Evolutionary conservation across 768 basidiomycete species (phyloP), one percentile per base, ranked within the genome.

Genomic region (Paxillus ammoniavirescens): DNA sequence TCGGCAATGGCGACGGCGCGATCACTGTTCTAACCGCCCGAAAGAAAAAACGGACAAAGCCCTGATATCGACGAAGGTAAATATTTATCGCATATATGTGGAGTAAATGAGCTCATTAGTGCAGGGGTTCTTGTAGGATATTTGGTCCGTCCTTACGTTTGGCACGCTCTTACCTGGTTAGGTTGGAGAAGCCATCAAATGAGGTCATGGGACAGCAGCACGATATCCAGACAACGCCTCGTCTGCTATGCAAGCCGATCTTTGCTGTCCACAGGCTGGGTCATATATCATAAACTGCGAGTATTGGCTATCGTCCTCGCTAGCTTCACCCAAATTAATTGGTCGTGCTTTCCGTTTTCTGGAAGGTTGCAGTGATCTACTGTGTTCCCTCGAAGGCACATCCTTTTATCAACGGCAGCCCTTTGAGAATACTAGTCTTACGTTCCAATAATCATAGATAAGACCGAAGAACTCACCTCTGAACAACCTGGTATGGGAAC

Each of bases 1-100:
- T 50, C 15, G 57, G 50, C 36, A 51, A 49, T 23, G 38, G 56
- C 51, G 50, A 58, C 53, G 52, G 62, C 48, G 59, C 65, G 48
- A 79, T 90, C 57, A 85, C 77, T 12, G 77, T 87, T 55, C 66
- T 91, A 53, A 73, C 81, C 40, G 87, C 75, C 56, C 77, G 89
- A 59, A 82, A 80, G 70, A 79, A 78, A 69, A 81, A 77, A 69
- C 67, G 73, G 52, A 58, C 55, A 7, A 69, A 68, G 49, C 56
- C 57, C 50, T 62, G 58, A 58, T 37, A 49, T 52, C 14, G 44
- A 38, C 30, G 13, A 38, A 30, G 42, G 43, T 59, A 50, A 55
- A 51, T 54, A 49, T 44, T 50, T 2, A 41, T 33, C 13, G 54
- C 49, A 52, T 37, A 41, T 17, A 52, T 47, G 35, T 37, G 28